Conservation (phyloP, 164 flowering plant genomes). For the Chimonanthus salicifolius region DNA sequence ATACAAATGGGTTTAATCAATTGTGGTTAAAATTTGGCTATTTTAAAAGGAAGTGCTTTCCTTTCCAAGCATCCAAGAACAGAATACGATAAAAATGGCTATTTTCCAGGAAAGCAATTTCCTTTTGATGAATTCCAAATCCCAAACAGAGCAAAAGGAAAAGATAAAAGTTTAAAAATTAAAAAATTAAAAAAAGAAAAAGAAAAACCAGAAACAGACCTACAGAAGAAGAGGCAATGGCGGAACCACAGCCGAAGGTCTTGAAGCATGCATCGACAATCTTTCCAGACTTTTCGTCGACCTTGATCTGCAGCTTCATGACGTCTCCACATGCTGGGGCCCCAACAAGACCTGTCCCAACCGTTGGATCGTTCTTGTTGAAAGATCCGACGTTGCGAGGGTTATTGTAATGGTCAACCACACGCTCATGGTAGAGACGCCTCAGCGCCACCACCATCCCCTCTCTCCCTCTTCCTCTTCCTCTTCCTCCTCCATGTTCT, state of each 20-base stretch:
- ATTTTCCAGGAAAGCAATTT: too few relatives aligned
- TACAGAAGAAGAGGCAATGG: conserved; percentile 63
- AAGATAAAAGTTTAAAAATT: too few relatives aligned
- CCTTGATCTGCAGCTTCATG: conserved; percentile 93
- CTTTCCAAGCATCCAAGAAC: too few relatives aligned
- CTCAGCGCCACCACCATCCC: conserved; percentile 1
- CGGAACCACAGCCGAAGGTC: conserved; percentile 82
- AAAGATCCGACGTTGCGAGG: conserved; percentile 95
- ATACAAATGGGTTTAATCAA: too few relatives aligned
- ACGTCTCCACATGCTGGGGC: conserved; percentile 99
- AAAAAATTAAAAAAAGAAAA: too few relatives aligned
- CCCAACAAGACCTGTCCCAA: conserved; percentile 96
- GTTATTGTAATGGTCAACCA: conserved; percentile 91
- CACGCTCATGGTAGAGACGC: conserved; percentile 86
- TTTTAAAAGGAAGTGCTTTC: too few relatives aligned
- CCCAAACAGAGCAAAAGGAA: too few relatives aligned
- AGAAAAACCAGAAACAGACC: conserved; percentile 25
- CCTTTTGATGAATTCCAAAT: too few relatives aligned
- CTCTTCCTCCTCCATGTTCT: conserved; percentile 10
- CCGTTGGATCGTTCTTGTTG: conserved; percentile 85
- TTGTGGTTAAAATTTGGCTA: too few relatives aligned
- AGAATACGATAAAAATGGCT: too few relatives aligned
- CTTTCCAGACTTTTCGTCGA: conserved; percentile 54
- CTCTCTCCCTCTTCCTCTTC: not conserved
- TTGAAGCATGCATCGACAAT: conserved; percentile 90